Evolutionary conservation across 352 stramenopile species (phyloP).

Genomic region (Pythium dissimile): DNA sequence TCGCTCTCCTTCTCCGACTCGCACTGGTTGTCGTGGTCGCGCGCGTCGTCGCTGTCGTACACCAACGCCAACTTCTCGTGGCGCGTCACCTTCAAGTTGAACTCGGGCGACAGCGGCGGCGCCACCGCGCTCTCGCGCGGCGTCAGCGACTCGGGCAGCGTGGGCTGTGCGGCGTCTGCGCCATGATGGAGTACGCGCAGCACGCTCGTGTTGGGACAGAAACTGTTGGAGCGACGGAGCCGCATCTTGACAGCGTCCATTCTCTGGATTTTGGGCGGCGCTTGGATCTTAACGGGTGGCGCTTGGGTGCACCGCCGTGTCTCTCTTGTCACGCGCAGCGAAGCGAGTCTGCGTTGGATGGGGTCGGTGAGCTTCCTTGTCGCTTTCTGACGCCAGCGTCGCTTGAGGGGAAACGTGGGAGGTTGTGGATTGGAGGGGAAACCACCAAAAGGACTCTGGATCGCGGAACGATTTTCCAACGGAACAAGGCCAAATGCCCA

Average conservation of each 20-base stretch:
- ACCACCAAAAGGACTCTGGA: too few species aligned
- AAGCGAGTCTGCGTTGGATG: too few species aligned
- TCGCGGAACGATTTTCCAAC: not conserved
- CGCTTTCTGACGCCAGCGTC: too few species aligned
- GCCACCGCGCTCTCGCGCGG: not conserved
- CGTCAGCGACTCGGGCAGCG: not conserved
- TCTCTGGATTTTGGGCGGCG: not conserved
- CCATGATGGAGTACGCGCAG: not conserved
- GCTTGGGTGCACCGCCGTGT: too few species aligned
- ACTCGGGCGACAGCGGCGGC: not conserved
- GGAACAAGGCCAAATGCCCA: not conserved
- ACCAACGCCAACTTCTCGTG: not conserved
- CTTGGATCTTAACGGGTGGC: too few species aligned
- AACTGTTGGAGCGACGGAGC: conserved; percentile 16
- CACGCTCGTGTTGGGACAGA: not conserved
- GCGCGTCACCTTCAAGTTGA: conserved; percentile 1
- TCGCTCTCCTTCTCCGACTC: conserved; percentile 2
- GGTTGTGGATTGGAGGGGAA: not conserved
- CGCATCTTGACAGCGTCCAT: conserved; percentile 6
- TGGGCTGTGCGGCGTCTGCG: not conserved
- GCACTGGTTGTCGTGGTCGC: not conserved
- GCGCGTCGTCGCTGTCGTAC: conserved; percentile 20
- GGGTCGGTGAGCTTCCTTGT: too few species aligned
- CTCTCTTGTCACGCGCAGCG: too few species aligned
- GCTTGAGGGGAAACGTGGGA: too few species aligned